phyloP scores from a whole-genome alignment of 306 rosid genomes.

The Aeschynomene evenia region DNA sequence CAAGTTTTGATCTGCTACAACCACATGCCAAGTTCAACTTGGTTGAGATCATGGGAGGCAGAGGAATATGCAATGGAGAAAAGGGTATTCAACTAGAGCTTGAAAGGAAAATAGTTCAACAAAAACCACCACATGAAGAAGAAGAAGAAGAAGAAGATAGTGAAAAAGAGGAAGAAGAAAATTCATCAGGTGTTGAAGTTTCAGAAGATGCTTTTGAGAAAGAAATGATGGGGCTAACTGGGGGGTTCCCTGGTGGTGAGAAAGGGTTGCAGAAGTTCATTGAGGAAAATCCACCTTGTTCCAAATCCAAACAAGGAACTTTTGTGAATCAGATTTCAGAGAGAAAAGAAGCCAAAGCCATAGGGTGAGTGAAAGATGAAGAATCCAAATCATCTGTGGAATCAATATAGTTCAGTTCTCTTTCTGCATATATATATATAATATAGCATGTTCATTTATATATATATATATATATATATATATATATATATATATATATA shows the following conservation, averaged over 20 bases:
- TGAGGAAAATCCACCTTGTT: slow-evolving; percentile 69
- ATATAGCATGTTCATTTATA: neutral
- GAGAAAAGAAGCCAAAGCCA: slow-evolving; percentile 38
- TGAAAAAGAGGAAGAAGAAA: slow-evolving; percentile 38
- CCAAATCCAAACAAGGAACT: slow-evolving; percentile 32
- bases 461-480: too few species aligned
- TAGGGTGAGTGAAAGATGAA: too few species aligned
- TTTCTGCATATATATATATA: neutral
- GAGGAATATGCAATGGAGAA: slow-evolving; percentile 90
- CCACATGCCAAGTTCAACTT: slow-evolving; percentile 67
- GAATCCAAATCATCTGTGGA: slow-evolving; percentile 9
- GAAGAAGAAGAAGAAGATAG: neutral
- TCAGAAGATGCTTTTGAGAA: slow-evolving; percentile 75
- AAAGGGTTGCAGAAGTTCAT: slow-evolving; percentile 70
- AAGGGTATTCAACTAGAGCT: slow-evolving; percentile 65
- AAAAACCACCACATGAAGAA: neutral
- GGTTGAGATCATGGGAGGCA: slow-evolving; percentile 71
- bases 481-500: too few species aligned
- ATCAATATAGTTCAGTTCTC: slow-evolving; percentile 7
- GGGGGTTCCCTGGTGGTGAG: slow-evolving; percentile 97
- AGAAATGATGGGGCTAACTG: slow-evolving; percentile 90
- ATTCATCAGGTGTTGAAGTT: slow-evolving; percentile 11
- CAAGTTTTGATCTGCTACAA: neutral
- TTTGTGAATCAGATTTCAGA: neutral
- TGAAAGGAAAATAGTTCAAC: slow-evolving; percentile 22